phyloP scores from a whole-genome alignment of 306 rosid genomes.

The Vigna mungo region DNA sequence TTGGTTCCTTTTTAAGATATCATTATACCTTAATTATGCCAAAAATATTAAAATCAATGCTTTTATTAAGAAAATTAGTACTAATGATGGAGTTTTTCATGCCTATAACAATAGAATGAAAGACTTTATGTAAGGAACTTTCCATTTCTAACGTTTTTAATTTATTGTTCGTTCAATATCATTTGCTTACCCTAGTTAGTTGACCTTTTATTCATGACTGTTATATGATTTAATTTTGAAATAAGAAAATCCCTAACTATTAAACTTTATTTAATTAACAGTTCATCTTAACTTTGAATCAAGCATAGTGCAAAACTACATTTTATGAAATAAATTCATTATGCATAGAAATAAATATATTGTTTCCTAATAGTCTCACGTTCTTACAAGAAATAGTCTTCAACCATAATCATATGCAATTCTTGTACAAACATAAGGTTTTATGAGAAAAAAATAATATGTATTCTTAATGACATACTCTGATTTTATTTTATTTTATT shows the following conservation, averaged over 20 bases:
- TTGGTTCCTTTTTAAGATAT: constrained; percentile 45
- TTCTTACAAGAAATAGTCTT: neutral
- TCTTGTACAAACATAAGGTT: too few relatives aligned
- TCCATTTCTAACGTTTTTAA: neutral
- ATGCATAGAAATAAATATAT: neutral
- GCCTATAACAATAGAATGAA: neutral
- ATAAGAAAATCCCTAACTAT: neutral
- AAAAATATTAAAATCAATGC: neutral
- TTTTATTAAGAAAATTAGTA: neutral
- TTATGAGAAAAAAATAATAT: too few relatives aligned
- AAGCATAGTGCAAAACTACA: neutral
- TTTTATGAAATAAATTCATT: neutral
- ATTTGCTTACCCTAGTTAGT: neutral
- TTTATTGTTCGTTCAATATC: neutral
- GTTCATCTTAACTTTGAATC: neutral
- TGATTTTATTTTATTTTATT: too few relatives aligned
- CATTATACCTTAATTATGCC: constrained; percentile 41
- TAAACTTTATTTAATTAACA: neutral
- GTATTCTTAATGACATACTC: too few relatives aligned
- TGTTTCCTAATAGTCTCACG: too few relatives aligned
- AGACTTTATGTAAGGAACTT: neutral
- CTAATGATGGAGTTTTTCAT: neutral
- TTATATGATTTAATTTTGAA: neutral
- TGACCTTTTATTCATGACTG: neutral
- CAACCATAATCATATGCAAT: too few relatives aligned